Conservation (phyloP, 805 yeast species). For the Metschnikowia cerradonensis region DNA sequence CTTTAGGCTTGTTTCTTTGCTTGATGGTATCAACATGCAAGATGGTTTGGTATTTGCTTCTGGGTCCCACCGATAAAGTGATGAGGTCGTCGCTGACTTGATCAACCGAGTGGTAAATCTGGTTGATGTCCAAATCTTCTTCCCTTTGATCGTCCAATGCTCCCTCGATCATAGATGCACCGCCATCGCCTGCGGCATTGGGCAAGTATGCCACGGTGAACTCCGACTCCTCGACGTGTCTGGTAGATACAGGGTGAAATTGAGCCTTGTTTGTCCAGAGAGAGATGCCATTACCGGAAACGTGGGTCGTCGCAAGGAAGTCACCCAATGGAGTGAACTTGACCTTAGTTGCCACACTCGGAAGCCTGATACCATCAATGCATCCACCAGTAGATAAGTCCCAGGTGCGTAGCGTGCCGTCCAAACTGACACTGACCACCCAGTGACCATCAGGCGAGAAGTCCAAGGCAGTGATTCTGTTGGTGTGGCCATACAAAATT, state of each 20-base stretch:
- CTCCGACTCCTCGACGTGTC: conserved; percentile 72
- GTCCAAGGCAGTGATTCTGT: conserved; percentile 81
- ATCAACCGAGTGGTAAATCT: conserved; percentile 48
- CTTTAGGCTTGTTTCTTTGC: conserved; percentile 83
- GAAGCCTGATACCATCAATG: conserved; percentile 81
- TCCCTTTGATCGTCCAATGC: conserved; percentile 52
- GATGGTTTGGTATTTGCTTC: conserved; percentile 73
- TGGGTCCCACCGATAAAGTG: conserved; percentile 75
- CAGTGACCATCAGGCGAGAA: conserved; percentile 95
- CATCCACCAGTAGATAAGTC: conserved; percentile 96
- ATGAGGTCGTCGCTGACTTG: conserved; percentile 62
- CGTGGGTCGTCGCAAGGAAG: conserved; percentile 88
- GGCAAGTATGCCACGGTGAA: conserved; percentile 66
- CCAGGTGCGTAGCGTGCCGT: conserved; percentile 91
- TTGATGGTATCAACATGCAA: conserved; percentile 79
- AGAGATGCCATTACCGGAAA: conserved; percentile 80
- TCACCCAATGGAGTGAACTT: conserved; percentile 87
- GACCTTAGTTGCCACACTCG: conserved; percentile 75
- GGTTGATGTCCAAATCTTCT: conserved; percentile 29
- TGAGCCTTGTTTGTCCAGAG: conserved; percentile 92
- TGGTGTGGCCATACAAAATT: conserved; percentile 83
- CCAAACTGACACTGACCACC: conserved; percentile 80
- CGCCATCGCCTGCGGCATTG: conserved; percentile 74
- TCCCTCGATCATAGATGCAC: conserved; percentile 67
- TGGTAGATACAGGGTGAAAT: conserved; percentile 69